Percentiles rank a stretch among this genome's conserved stretches.
Evolutionary conservation across 1,139 yeast species (phyloP).

Genomic region (Sugiyamaella xylanicola): DNA sequence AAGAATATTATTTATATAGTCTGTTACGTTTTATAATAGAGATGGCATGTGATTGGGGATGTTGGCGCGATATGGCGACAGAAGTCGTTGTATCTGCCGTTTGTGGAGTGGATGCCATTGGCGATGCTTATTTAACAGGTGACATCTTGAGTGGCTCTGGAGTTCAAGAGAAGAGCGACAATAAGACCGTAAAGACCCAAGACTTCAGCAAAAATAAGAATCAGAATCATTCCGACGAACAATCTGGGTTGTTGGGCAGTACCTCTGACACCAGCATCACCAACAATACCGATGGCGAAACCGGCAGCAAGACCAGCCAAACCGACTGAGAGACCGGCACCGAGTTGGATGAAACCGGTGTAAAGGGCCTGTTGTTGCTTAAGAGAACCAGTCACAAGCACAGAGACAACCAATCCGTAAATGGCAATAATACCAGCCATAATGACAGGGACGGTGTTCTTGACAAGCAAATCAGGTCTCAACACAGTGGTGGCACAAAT

Average conservation of each 20-base stretch:
- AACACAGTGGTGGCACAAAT: constrained; percentile 97
- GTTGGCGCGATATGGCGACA: no score
- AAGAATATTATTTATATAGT: neutral
- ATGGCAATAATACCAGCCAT: constrained; percentile 99
- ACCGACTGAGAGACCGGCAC: constrained; percentile 98
- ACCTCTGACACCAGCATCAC: constrained; percentile 98
- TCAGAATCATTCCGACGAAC: constrained; percentile 93
- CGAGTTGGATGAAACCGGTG: constrained; percentile 97
- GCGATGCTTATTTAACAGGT: constrained; percentile 54
- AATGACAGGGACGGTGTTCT: constrained; percentile 72
- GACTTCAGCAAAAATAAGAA: constrained; percentile 98
- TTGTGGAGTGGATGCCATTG: no score
- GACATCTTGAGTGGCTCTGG: constrained; percentile 94
- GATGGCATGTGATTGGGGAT: no score
- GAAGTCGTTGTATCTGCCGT: no score
- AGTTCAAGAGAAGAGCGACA: constrained; percentile 95
- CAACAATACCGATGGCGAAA: constrained; percentile 97
- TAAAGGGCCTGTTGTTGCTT: constrained; percentile 90
- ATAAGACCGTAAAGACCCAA: constrained; percentile 96
- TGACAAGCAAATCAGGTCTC: constrained; percentile 91
- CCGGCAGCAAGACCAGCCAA: constrained; percentile 97
- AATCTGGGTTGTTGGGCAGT: constrained; percentile 95
- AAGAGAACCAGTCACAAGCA: constrained; percentile 86
- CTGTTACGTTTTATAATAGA: neutral
- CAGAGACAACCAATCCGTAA: constrained; percentile 97